A percentile compares a stretch with the other conserved stretches of the same genome.
Evolutionary conservation across 345 rosid species (phyloP).

Genomic region (Dimocarpus longan): DNA sequence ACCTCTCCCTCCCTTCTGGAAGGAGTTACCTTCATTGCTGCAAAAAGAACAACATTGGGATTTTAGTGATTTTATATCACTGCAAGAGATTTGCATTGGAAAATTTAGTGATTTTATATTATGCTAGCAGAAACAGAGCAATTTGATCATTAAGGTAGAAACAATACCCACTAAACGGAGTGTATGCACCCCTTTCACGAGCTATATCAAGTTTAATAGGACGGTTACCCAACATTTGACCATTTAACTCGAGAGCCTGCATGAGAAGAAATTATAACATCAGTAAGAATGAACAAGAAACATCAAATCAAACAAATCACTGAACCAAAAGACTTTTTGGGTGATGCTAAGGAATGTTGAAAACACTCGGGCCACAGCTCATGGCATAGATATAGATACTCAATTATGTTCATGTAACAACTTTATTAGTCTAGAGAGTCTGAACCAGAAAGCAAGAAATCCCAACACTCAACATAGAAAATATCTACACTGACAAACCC

Average conservation of each 20-base stretch:
- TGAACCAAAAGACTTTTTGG: background rate
- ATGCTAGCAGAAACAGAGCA: background rate
- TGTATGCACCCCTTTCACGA: conserved; percentile 59
- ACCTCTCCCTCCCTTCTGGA: conserved; percentile 53
- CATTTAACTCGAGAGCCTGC: conserved; percentile 70
- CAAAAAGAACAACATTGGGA: conserved; percentile 4
- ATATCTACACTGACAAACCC: background rate
- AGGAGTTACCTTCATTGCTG: conserved; percentile 55
- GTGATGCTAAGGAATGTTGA: background rate
- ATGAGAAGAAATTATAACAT: background rate
- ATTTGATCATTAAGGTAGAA: background rate
- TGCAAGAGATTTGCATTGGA: too few relatives aligned
- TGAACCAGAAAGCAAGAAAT: background rate
- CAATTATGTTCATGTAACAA: background rate
- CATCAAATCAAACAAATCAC: background rate
- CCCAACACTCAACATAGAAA: background rate
- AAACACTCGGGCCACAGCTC: background rate
- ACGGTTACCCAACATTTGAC: conserved; percentile 52
- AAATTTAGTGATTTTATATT: too few relatives aligned
- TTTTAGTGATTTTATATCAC: too few relatives aligned
- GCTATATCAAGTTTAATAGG: conserved; percentile 74
- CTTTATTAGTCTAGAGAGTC: background rate
- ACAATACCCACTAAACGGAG: conserved; percentile 72
- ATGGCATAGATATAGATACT: background rate
- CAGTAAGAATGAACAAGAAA: background rate